A percentile compares a stretch with the other conserved stretches of the same genome.
Evolutionary conservation across 306 rosid species (phyloP).

Genomic region (Delonix regia): DNA sequence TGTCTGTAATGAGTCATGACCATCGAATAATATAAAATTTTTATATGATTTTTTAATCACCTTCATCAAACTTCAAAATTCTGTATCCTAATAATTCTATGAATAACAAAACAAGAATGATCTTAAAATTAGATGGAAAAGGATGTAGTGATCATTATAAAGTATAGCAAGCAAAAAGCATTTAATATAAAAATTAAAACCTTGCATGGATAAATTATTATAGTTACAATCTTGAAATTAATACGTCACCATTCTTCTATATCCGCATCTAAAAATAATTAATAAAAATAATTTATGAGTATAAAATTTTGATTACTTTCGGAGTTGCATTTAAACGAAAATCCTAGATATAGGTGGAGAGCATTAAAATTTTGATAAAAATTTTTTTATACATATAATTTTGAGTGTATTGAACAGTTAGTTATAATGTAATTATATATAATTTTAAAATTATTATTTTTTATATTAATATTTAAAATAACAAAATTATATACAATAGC

Average conservation of each 20-base stretch:
- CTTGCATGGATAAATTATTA: slow-evolving; percentile 4
- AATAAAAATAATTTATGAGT: background rate
- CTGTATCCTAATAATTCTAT: background rate
- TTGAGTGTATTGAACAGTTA: too few species aligned
- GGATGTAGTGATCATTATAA: slow-evolving; percentile 1
- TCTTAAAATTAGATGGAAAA: slow-evolving; percentile 3
- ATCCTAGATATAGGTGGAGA: background rate
- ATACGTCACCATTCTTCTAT: slow-evolving; percentile 17
- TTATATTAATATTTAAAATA: too few species aligned
- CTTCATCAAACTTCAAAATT: background rate
- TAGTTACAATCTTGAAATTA: slow-evolving; percentile 22
- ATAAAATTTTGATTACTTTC: background rate
- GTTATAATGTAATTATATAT: too few species aligned
- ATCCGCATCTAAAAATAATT: background rate
- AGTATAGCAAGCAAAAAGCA: slow-evolving; percentile 31
- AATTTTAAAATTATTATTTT: too few species aligned
- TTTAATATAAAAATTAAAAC: slow-evolving; percentile 21
- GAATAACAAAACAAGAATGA: background rate
- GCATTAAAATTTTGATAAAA: too few species aligned
- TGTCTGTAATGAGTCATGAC: background rate
- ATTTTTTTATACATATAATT: too few species aligned
- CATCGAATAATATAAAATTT: background rate
- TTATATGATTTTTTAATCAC: background rate
- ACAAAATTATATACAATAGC: too few species aligned
- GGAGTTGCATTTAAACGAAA: background rate